Evolutionary conservation across 1,284 basidiomycete species (phyloP).

Genomic region (Quambalaria eucalypti): DNA sequence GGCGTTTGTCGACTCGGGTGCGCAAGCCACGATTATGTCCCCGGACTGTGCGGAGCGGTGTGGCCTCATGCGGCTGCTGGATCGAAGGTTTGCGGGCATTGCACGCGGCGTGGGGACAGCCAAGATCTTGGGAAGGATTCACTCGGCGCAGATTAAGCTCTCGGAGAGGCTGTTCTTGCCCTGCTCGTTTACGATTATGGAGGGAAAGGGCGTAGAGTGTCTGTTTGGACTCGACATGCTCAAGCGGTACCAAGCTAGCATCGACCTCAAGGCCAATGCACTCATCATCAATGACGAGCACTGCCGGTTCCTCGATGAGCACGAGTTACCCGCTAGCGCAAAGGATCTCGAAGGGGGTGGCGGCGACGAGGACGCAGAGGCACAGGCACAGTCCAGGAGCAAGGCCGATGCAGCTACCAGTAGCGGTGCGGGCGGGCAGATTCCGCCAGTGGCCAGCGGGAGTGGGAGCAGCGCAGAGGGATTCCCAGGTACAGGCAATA

Average conservation of each 20-base stretch:
- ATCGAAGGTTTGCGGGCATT: constrained; percentile 76
- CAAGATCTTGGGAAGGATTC: constrained; percentile 84
- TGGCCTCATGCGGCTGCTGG: constrained; percentile 86
- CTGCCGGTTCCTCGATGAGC: constrained; percentile 80
- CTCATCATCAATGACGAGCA: constrained; percentile 79
- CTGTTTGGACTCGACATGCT: constrained; percentile 96
- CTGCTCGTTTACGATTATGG: constrained; percentile 90
- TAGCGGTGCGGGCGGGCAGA: constrained; percentile 21
- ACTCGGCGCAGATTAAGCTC: constrained; percentile 83
- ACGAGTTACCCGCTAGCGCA: constrained; percentile 58
- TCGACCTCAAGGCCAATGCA: constrained; percentile 79
- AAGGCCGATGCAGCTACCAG: constrained; percentile 18
- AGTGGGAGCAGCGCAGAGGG: constrained; percentile 33
- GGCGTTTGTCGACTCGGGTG: constrained; percentile 95
- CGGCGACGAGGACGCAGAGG: constrained; percentile 35
- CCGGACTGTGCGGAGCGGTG: constrained; percentile 88
- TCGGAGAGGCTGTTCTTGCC: constrained; percentile 67
- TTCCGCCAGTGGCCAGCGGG: constrained; percentile 56
- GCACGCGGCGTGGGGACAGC: constrained; percentile 94
- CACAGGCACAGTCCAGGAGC: constrained; percentile 18
- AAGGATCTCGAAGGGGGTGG: constrained; percentile 27
- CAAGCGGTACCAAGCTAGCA: constrained; percentile 88
- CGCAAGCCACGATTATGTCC: constrained; percentile 93
- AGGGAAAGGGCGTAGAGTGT: constrained; percentile 83
- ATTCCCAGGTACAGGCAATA: constrained; percentile 17